Evolutionary conservation across 768 basidiomycete genomes (phyloP).

Genomic region (Boletus huronensis): DNA sequence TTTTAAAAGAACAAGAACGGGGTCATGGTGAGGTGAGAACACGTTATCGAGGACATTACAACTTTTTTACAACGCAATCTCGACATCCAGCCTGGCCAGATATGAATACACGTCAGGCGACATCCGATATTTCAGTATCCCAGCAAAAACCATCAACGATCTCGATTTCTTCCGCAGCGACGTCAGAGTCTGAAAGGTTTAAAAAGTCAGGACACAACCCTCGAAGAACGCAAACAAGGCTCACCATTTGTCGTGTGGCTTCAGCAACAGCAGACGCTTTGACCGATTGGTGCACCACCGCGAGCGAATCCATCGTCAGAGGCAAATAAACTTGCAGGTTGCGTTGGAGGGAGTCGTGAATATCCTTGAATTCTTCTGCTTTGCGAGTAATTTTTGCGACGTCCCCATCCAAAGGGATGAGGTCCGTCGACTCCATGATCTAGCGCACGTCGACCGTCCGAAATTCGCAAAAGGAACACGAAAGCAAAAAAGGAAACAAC

Average conservation of each 20-base stretch:
- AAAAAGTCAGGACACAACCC: conserved; percentile 13
- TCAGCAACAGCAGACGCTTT: conserved; percentile 74
- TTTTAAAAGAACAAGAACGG: neutral
- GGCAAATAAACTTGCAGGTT: conserved; percentile 87
- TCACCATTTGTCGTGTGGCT: conserved; percentile 70
- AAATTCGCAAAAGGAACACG: neutral
- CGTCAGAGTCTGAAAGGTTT: conserved; percentile 52
- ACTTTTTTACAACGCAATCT: conserved; percentile 60
- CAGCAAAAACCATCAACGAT: conserved; percentile 84
- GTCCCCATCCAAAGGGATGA: conserved; percentile 86
- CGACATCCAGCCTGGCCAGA: conserved; percentile 80
- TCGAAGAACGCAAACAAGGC: conserved; percentile 20
- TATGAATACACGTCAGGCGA: conserved; percentile 88
- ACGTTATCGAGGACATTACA: neutral
- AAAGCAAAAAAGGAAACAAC: conserved; percentile 22
- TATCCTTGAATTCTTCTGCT: conserved; percentile 85
- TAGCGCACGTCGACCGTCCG: conserved; percentile 25
- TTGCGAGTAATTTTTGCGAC: conserved; percentile 79
- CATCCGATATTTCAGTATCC: conserved; percentile 85
- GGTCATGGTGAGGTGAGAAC: neutral
- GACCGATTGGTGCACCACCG: conserved; percentile 71
- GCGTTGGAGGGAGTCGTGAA: conserved; percentile 82
- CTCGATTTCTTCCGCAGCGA: conserved; percentile 76
- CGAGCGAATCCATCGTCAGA: conserved; percentile 89
- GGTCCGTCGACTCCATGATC: conserved; percentile 83